Evolutionary conservation across 805 yeast species (phyloP).

Genomic region (Lipomyces lipofer): DNA sequence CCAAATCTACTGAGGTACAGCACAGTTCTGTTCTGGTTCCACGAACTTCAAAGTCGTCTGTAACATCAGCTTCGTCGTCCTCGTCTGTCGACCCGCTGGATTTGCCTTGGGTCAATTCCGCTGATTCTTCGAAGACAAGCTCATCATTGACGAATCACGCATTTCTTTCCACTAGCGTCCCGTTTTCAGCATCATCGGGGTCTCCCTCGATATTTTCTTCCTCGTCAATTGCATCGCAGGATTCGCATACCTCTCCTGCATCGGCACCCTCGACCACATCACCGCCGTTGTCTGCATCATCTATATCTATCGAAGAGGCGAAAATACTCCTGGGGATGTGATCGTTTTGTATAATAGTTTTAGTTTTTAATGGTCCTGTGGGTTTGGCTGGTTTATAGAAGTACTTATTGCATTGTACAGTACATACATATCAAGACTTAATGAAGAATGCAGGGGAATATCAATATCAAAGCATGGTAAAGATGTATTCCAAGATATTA

Average conservation of each 20-base stretch:
- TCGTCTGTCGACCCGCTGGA: not conserved
- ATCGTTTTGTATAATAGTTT: not conserved
- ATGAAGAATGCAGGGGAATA: no score
- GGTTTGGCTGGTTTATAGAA: no score
- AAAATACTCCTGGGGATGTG: constrained; percentile 22
- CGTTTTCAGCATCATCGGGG: not conserved
- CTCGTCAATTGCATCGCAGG: no score
- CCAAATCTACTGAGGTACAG: not conserved
- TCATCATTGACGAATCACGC: no score
- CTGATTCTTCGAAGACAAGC: not conserved
- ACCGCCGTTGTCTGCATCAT: constrained; percentile 2
- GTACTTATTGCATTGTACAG: no score
- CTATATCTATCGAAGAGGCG: constrained; percentile 25
- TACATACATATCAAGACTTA: no score
- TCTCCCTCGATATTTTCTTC: not conserved
- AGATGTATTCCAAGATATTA: no score
- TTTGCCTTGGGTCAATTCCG: not conserved
- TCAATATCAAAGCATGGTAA: no score
- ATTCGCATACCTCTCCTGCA: not conserved
- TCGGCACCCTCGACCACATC: constrained; percentile 4
- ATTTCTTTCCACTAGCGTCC: not conserved
- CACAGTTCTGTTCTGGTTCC: no score
- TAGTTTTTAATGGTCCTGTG: no score
- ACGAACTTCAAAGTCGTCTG: no score
- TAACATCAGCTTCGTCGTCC: not conserved